phyloP scores from a whole-genome alignment of 2,329 filamentous ascomycete genomes.

The Phaeophleospora eucalypticola region DNA sequence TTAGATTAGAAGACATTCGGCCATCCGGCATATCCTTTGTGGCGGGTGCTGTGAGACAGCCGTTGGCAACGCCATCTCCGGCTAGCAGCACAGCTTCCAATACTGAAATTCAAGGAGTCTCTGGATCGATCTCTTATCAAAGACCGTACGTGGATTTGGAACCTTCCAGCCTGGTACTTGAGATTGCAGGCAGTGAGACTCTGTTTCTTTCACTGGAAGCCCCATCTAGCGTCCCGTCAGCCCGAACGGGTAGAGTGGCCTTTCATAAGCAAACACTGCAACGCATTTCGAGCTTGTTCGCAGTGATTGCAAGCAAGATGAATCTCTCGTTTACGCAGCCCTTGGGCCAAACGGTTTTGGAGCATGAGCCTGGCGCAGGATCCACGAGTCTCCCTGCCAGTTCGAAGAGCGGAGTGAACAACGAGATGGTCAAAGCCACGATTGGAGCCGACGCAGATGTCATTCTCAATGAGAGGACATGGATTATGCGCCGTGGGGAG shows the following conservation, averaged over 20 bases:
- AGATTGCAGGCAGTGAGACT: conserved; percentile 66
- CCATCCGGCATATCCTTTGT: conserved; percentile 74
- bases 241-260: conserved; percentile 50
- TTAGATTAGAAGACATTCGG: conserved; percentile 81
- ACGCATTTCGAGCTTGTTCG: conserved; percentile 68
- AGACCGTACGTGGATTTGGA: conserved; percentile 80
- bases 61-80: conserved; percentile 12
- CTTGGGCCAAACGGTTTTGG: conserved; percentile 62
- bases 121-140: conserved; percentile 70
- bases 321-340: conserved; percentile 59
- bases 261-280: conserved; percentile 70
- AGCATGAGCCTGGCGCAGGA: conserved; percentile 48
- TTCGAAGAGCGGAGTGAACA: conserved; percentile 61
- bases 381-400: conserved; percentile 58
- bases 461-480: conserved; percentile 46
- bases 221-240: conserved; percentile 7
- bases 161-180: conserved; percentile 70
- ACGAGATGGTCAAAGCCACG: conserved; percentile 63
- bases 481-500: conserved; percentile 11
- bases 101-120: conserved; percentile 3
- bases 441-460: conserved; percentile 60
- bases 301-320: conserved; percentile 77
- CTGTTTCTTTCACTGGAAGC: conserved; percentile 20
- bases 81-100: conserved; percentile 13
- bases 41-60: conserved; percentile 41